phyloP scores from a whole-genome alignment of 2,329 filamentous ascomycete genomes.

The Colletotrichum australisinense region DNA sequence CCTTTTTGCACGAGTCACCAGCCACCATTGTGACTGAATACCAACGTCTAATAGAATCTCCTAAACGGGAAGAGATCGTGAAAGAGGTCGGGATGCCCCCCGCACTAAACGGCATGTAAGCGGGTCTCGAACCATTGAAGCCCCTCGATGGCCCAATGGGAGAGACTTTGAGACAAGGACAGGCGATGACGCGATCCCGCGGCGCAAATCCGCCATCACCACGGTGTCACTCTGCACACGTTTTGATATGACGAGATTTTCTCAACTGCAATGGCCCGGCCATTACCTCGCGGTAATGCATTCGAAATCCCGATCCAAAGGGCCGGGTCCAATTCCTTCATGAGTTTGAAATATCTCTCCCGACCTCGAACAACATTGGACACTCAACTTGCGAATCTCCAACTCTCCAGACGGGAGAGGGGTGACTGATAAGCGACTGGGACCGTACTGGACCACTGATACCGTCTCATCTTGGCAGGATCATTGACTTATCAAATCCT shows the following conservation, averaged over 20 bases:
- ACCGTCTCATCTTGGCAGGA: background rate
- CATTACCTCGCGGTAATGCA: slow-evolving; percentile 28
- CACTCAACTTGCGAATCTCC: background rate
- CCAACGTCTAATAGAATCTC: background rate
- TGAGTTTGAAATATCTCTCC: background rate
- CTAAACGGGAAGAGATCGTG: background rate
- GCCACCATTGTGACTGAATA: background rate
- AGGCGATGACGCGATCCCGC: slow-evolving; percentile 31
- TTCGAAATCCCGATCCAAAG: background rate
- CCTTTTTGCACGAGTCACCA: background rate
- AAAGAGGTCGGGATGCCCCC: background rate
- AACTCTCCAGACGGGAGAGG: background rate
- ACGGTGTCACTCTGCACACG: slow-evolving; percentile 4
- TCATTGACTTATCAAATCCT: background rate
- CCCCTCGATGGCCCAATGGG: slow-evolving; percentile 24
- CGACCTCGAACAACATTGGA: background rate
- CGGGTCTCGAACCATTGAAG: slow-evolving; percentile 16
- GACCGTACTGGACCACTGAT: background rate
- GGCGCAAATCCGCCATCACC: slow-evolving; percentile 31
- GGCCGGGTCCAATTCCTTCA: background rate
- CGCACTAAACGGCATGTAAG: slow-evolving; percentile 11
- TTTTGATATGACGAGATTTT: background rate
- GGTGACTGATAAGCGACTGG: background rate
- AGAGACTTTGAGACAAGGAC: background rate
- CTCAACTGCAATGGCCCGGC: background rate